phyloP scores from a whole-genome alignment of 2,329 filamentous ascomycete species.

The Sphaerulina vaccinii region DNA sequence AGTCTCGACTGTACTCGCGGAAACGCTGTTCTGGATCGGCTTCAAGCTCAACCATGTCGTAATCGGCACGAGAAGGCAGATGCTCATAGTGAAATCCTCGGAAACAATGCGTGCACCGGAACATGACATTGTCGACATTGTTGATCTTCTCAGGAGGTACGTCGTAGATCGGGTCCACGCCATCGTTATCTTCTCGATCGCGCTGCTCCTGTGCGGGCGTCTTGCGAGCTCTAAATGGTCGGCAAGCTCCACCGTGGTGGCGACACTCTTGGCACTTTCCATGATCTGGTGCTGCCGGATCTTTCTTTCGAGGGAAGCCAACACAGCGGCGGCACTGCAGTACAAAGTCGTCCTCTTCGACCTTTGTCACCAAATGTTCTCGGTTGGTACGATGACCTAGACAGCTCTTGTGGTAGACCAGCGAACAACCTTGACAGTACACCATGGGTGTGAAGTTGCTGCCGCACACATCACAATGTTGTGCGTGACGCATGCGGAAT shows the following conservation, averaged over 20 bases:
- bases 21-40: conserved; percentile 62
- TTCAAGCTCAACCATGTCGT: conserved; percentile 46
- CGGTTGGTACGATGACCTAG: conserved; percentile 70
- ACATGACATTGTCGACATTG: conserved; percentile 73
- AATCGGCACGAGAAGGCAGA: conserved; percentile 56
- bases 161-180: conserved; percentile 70
- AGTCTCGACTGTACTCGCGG: conserved; percentile 69
- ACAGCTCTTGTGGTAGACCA: conserved; percentile 79
- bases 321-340: conserved; percentile 88
- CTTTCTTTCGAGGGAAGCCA: conserved; percentile 65
- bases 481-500: conserved; percentile 70
- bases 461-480: conserved; percentile 71
- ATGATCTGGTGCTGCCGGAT: conserved; percentile 66
- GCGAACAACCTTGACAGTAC: conserved; percentile 86
- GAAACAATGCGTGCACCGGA: conserved; percentile 75
- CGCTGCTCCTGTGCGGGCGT: conserved; percentile 80
- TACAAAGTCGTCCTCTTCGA: conserved; percentile 73
- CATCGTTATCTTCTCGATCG: conserved; percentile 73
- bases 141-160: conserved; percentile 68
- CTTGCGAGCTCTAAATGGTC: conserved; percentile 69
- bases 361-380: conserved; percentile 88
- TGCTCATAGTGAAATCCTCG: conserved; percentile 83
- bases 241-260: conserved; percentile 65
- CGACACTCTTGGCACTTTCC: conserved; percentile 71
- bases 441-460: conserved; percentile 65